A percentile compares a stretch with the other conserved stretches of the same genome.
Conservation (phyloP, 768 basidiomycete genomes). For the Amanita subjunquillea region DNA sequence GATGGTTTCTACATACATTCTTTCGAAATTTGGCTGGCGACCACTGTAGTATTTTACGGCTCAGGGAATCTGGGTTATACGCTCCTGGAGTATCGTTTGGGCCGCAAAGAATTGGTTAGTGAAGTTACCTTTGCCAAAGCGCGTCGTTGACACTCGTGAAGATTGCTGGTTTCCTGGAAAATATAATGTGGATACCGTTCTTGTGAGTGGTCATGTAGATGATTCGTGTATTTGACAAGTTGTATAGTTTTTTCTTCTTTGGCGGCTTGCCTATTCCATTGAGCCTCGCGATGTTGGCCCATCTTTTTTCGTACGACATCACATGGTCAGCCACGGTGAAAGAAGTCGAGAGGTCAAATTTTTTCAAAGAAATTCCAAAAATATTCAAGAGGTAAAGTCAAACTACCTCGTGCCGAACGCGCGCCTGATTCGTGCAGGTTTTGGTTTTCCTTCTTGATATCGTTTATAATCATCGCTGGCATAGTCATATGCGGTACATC, state of each 20-base stretch:
- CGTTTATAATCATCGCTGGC: slow-evolving; percentile 41
- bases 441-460: slow-evolving; percentile 46
- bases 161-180: slow-evolving; percentile 42
- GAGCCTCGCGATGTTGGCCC: slow-evolving; percentile 57
- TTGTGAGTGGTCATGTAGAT: slow-evolving; percentile 37
- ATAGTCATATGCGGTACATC: slow-evolving; percentile 44
- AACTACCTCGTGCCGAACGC: slow-evolving; percentile 20
- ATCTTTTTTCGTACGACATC: slow-evolving; percentile 48
- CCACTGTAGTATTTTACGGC: slow-evolving; percentile 68
- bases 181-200: slow-evolving; percentile 62
- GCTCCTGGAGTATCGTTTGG: slow-evolving; percentile 63
- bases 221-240: not conserved
- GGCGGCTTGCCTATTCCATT: slow-evolving; percentile 66
- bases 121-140: slow-evolving; percentile 5
- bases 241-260: slow-evolving; percentile 64
- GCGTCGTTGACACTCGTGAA: slow-evolving; percentile 10
- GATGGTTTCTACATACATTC: slow-evolving; percentile 72
- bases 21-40: slow-evolving; percentile 76
- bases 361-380: slow-evolving; percentile 84
- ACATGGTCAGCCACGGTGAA: slow-evolving; percentile 58
- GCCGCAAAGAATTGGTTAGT: slow-evolving; percentile 38
- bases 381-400: slow-evolving; percentile 56
- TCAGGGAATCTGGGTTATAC: slow-evolving; percentile 64
- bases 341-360: slow-evolving; percentile 79
- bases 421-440: slow-evolving; percentile 30